A percentile compares a stretch with the other conserved stretches of the same genome.
Conservation (phyloP, 306 rosid species). For the Prunus fruticosa region DNA sequence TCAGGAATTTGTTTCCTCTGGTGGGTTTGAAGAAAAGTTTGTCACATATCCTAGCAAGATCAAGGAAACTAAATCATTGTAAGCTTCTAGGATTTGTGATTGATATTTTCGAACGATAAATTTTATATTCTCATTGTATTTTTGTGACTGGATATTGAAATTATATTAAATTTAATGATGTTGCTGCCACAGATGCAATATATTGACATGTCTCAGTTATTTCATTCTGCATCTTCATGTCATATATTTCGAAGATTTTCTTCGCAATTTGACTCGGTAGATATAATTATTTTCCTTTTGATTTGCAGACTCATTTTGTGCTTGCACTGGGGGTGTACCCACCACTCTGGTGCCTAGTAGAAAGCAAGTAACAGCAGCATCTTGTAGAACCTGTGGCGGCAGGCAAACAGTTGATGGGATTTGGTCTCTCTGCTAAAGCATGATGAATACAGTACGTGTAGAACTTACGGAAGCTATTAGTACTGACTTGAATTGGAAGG, state of each 20-base stretch:
- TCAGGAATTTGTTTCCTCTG: not conserved
- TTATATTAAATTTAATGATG: not conserved
- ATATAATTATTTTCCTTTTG: not conserved
- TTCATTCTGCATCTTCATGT: not conserved
- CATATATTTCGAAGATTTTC: not conserved
- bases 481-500: conserved; percentile 33
- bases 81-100: not conserved
- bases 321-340: conserved; percentile 23
- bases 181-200: not conserved
- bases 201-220: not conserved
- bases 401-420: conserved; percentile 25
- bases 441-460: conserved; percentile 26
- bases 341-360: conserved; percentile 18
- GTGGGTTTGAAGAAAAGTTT: not conserved
- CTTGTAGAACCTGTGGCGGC: conserved; percentile 22
- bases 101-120: not conserved
- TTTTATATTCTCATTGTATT: not conserved
- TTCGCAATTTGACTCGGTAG: not conserved
- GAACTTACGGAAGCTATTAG: conserved; percentile 28
- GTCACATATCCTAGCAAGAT: not conserved
- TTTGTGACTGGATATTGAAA: not conserved
- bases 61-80: conserved; percentile 8
- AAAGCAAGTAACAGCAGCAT: conserved; percentile 5
- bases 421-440: conserved; percentile 20
- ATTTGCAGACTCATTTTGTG: conserved; percentile 20